Evolutionary conservation across 78 protist species (phyloP), one percentile per base, ranked within the genome.

Genomic region (Dictyostelium citrinum): DNA sequence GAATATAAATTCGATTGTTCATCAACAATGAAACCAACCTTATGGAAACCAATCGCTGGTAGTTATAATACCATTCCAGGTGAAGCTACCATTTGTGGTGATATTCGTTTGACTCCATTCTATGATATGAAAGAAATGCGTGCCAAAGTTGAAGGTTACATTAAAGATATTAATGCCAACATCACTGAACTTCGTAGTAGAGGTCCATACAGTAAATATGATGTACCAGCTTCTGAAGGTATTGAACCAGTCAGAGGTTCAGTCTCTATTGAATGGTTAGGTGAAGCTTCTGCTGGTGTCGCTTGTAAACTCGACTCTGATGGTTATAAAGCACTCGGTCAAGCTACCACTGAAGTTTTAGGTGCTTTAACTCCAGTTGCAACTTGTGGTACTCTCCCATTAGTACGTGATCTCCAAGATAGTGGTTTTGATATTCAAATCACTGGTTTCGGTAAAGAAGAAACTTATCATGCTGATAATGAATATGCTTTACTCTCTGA

Each of bases 11-110:
- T 49, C 22, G 90, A 77, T 22, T 35, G 74, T 8, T 27, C 82
- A 9, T 81, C 91, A 14, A 45, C 95, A 45, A 81, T 96, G 91
- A 96, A 96, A 58, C 97, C 97, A 83, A 96, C 97, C 8, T 46
- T 75, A 14, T 83, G 84, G 84, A 49, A 72, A 39, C 39, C 22
- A 74, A 70, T 74, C 35, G 72, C 41, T 11, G 67, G 82, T 35
- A 58, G 90, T n/a, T 76, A 68, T 55, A 95, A 95, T 33, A 95
- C 92, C 3, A 91, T 95, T 49, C 97, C 97, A 61, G 94, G 84
- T 51, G 67, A 72, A 49, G 81, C 90, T 10, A 80, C 46, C 45
- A 68, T 95, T 46, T 33, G 84, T 10, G 97, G 97, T 81, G 97
- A 95, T 60, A 82, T 90, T 31, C 95, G 97, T 60, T 84, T 95